Base-by-base conservation (phyloP, 805 yeast genomes). In the Danielia oregonensis region DNA sequence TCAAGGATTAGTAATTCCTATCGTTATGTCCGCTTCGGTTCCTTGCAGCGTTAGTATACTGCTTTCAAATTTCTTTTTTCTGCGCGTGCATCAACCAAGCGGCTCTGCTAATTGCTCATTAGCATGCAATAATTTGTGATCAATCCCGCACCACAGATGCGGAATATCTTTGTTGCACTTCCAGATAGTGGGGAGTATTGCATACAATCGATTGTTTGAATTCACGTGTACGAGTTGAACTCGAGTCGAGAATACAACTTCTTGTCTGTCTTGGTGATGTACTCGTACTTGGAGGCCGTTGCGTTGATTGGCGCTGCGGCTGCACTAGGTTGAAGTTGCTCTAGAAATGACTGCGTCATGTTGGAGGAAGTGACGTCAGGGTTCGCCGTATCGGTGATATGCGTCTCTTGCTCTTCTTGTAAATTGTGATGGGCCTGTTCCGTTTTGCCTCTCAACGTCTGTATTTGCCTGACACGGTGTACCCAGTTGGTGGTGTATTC, bases 401-500 rank as follows among this genome's bases (percentile, higher is more conserved):
- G 35, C 26, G 22, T 30, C 29, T 24, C 25, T 26, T 54, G 51
- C 33, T 59, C 64, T 21, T 63, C 63, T 17, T 43, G 48, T 5
- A 63, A 38, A 5, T 36, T 42, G 15, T 46, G 37, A 44, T 63
- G 69, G 19, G 39, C 51, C 27, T 49, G 47, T 5, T 48, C 26
- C 2, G 65, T 53, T 30, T 59, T 59, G 8, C 49, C 46, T 17
- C 59, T 50, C n/a, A 68, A 39, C 2, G 46, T 42, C 10, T 45
- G 43, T 14, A 82, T 68, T 44, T 81, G 86, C 36, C 65, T 72
- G 44, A 76, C 68, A 39, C 95, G 65, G 43, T 76, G 76, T 12
- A 74, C 69, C 94, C 95, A 86, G 48, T 72, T 79, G 25, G 80
- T 72, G 6, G 68, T 62, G 57, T 72, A 78, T 23, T 64, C 65